Evolutionary conservation across 2,329 filamentous ascomycete genomes (phyloP).

Genomic region (Rosellinia necatrix): DNA sequence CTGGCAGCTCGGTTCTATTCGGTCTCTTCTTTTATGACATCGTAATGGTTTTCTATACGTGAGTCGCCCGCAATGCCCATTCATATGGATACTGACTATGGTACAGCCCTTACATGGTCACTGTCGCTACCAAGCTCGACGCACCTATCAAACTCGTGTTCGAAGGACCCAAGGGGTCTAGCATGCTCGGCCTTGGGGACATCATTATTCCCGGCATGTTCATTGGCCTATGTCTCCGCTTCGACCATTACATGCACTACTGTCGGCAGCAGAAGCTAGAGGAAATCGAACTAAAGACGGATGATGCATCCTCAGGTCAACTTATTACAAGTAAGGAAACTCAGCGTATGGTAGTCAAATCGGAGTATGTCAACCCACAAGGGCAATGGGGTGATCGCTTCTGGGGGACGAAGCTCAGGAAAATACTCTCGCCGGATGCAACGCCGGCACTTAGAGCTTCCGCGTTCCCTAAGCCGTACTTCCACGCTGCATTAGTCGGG

Average conservation of each 20-base stretch:
- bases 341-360: constrained; percentile 55
- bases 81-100: constrained; percentile 27
- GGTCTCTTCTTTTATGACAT: constrained; percentile 95
- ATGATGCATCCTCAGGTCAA: constrained; percentile 40
- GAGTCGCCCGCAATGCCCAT: constrained; percentile 39
- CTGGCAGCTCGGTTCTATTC: constrained; percentile 75
- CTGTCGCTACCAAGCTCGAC: constrained; percentile 85
- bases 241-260: constrained; percentile 87
- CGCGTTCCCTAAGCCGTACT: constrained; percentile 82
- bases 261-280: constrained; percentile 62
- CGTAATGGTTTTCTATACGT: constrained; percentile 86
- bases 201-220: constrained; percentile 92
- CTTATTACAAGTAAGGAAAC: constrained; percentile 43
- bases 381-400: constrained; percentile 83
- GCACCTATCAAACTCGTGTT: constrained; percentile 93
- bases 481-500: constrained; percentile 74
- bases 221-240: constrained; percentile 85
- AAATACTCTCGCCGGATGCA: constrained; percentile 36
- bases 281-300: constrained; percentile 42
- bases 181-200: constrained; percentile 93
- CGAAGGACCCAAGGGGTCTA: constrained; percentile 63
- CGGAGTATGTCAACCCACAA: constrained; percentile 61
- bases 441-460: constrained; percentile 47
- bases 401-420: constrained; percentile 62
- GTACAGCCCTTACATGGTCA: constrained; percentile 76